A percentile compares a stretch with the other conserved stretches of the same genome.
Evolutionary conservation across 1,284 basidiomycete species (phyloP).

Genomic region (Ganoderma sinense): DNA sequence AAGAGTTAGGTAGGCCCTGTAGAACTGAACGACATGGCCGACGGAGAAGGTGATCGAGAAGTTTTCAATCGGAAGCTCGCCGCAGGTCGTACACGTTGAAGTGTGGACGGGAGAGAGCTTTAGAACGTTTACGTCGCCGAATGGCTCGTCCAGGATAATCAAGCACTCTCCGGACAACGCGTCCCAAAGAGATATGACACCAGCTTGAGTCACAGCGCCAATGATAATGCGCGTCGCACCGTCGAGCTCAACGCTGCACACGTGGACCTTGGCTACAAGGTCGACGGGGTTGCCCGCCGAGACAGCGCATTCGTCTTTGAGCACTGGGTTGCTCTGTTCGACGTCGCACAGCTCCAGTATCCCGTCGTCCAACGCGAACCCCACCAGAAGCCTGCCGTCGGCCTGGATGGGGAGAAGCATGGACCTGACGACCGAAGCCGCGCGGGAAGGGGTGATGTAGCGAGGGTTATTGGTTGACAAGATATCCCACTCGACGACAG

Average conservation of each 20-base stretch:
- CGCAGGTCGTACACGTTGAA: conserved; percentile 70
- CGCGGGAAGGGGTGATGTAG: conserved; percentile 54
- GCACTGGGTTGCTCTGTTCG: conserved; percentile 46
- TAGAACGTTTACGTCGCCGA: conserved; percentile 60
- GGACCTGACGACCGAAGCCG: conserved; percentile 53
- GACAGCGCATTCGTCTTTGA: conserved; percentile 54
- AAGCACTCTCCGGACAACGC: conserved; percentile 65
- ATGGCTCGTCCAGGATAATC: conserved; percentile 61
- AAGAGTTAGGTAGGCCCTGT: conserved; percentile 65
- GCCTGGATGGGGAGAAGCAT: conserved; percentile 55
- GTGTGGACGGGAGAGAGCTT: conserved; percentile 57
- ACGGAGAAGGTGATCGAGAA: conserved; percentile 68
- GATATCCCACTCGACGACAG: conserved; percentile 62
- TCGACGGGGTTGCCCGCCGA: conserved; percentile 66
- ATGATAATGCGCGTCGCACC: conserved; percentile 60
- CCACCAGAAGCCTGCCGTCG: conserved; percentile 56
- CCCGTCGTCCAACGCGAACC: conserved; percentile 70
- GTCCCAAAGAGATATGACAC: conserved; percentile 78
- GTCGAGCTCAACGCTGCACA: conserved; percentile 58
- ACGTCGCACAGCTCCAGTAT: conserved; percentile 65
- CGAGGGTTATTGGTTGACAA: conserved; percentile 44
- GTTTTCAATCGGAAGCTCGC: conserved; percentile 68
- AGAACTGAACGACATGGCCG: conserved; percentile 66
- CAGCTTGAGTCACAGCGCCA: conserved; percentile 68
- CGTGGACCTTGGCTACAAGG: conserved; percentile 57